Evolutionary conservation across 257 asterid species (phyloP).

Genomic region (Nicotiana attenuata): DNA sequence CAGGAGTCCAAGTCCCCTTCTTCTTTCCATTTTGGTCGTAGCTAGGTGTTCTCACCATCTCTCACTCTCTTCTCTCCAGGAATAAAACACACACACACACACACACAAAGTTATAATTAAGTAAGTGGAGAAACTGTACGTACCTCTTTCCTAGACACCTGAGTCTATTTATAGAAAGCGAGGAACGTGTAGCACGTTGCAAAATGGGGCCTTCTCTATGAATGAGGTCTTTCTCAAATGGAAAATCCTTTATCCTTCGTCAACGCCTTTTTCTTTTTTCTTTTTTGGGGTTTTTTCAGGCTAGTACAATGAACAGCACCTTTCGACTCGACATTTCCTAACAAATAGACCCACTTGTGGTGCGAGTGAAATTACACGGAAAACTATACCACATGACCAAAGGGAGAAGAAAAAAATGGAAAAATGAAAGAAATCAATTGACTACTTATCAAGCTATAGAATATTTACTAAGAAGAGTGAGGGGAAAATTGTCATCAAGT

Average conservation of each 20-base stretch:
- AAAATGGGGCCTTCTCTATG: background rate
- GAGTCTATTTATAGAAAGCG: background rate
- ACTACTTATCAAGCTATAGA: no score
- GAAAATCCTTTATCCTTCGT: background rate
- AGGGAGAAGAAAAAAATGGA: background rate
- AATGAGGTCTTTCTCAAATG: background rate
- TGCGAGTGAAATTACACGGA: background rate
- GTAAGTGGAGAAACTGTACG: background rate
- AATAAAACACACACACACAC: background rate
- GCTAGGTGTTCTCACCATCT: constrained; percentile 7
- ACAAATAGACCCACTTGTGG: background rate
- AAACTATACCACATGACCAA: background rate
- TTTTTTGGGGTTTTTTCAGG: no score
- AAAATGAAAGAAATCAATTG: background rate
- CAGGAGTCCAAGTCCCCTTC: constrained; percentile 17
- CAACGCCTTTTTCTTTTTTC: background rate
- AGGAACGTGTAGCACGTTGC: background rate
- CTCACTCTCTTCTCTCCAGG: background rate
- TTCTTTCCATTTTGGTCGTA: constrained; percentile 3
- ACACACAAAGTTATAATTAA: background rate
- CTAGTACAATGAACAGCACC: background rate
- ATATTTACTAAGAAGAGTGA: no score
- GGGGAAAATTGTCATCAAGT: no score
- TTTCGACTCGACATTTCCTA: background rate
- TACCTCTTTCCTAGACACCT: background rate